Percentiles rank a stretch among this genome's conserved stretches.
phyloP scores from a whole-genome alignment of 192 early-diverging fungal species.

The Spizellomyces punctatus region DNA sequence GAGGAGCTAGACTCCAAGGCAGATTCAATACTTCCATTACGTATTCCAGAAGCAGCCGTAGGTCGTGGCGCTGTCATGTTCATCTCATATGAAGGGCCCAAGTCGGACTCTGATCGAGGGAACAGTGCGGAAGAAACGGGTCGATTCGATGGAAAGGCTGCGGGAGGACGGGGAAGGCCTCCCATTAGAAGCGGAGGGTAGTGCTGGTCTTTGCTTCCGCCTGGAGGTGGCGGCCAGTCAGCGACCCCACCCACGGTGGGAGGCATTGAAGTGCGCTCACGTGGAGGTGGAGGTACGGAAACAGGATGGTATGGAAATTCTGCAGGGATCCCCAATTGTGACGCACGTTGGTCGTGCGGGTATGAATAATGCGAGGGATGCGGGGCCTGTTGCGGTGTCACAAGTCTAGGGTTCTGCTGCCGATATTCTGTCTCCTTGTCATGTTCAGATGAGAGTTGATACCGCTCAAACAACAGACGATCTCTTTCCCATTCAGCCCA shows the following conservation, averaged over 20 bases:
- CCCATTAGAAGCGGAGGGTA: conserved; percentile 20
- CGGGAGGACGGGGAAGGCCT: conserved; percentile 12
- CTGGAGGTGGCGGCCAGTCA: not conserved
- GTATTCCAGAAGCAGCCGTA: not conserved
- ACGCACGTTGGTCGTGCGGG: not conserved
- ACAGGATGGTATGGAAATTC: not conserved
- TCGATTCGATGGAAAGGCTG: not conserved
- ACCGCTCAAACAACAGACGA: not conserved
- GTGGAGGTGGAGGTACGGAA: not conserved
- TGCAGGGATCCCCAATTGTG: not conserved
- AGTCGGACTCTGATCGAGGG: not conserved
- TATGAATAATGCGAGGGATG: not conserved
- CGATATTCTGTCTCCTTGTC: not conserved
- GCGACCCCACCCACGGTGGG: not conserved
- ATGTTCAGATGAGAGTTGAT: not conserved
- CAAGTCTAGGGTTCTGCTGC: not conserved
- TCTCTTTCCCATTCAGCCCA: conserved; percentile 33
- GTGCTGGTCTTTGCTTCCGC: not conserved
- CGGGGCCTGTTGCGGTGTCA: not conserved
- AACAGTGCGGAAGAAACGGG: not conserved
- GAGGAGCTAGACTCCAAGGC: not conserved
- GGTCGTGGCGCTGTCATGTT: not conserved
- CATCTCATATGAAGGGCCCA: not conserved
- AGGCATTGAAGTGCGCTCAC: not conserved
- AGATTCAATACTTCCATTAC: not conserved